phyloP scores from a whole-genome alignment of 106 monocot species.

The Acorus gramineus region DNA sequence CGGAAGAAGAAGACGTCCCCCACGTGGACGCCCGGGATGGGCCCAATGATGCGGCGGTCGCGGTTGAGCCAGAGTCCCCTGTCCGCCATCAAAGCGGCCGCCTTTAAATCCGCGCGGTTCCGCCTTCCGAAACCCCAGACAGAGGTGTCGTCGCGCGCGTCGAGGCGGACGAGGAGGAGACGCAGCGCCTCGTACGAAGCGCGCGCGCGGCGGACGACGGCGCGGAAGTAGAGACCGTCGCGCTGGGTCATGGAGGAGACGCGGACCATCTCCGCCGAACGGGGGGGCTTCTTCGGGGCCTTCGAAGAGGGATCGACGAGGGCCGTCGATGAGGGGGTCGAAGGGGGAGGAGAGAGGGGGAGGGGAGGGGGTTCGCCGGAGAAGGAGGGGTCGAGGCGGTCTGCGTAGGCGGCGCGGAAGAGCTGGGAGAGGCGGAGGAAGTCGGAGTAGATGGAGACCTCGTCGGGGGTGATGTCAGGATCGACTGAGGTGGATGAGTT shows the following conservation, averaged over 20 bases:
- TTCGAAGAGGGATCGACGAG: too few relatives aligned
- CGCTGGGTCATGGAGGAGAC: slow-evolving; percentile 1
- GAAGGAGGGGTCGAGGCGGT: too few relatives aligned
- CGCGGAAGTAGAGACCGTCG: slow-evolving; percentile 5
- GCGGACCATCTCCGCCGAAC: slow-evolving; percentile 18
- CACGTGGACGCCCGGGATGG: slow-evolving; percentile 70
- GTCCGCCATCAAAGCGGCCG: slow-evolving; percentile 58
- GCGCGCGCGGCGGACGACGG: slow-evolving; percentile 13
- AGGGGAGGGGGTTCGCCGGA: too few relatives aligned
- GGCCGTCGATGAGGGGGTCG: too few relatives aligned
- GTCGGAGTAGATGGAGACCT: too few relatives aligned
- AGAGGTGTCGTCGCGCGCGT: slow-evolving; percentile 7
- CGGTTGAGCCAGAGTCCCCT: slow-evolving; percentile 70
- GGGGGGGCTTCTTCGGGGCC: neutral
- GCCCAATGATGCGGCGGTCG: slow-evolving; percentile 72
- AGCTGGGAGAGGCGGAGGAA: too few relatives aligned
- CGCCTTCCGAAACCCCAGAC: slow-evolving; percentile 11
- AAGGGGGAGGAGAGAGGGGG: too few relatives aligned
- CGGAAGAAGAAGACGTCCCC: slow-evolving; percentile 90
- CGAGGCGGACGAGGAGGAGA: slow-evolving; percentile 19
- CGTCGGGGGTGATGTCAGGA: too few relatives aligned
- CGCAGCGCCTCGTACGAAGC: slow-evolving; percentile 41
- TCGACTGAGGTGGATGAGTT: too few relatives aligned
- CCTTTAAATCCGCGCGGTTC: slow-evolving; percentile 43
- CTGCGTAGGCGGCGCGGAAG: too few relatives aligned